phyloP scores from a whole-genome alignment of 805 yeast genomes.

The Starmerella geochares region DNA sequence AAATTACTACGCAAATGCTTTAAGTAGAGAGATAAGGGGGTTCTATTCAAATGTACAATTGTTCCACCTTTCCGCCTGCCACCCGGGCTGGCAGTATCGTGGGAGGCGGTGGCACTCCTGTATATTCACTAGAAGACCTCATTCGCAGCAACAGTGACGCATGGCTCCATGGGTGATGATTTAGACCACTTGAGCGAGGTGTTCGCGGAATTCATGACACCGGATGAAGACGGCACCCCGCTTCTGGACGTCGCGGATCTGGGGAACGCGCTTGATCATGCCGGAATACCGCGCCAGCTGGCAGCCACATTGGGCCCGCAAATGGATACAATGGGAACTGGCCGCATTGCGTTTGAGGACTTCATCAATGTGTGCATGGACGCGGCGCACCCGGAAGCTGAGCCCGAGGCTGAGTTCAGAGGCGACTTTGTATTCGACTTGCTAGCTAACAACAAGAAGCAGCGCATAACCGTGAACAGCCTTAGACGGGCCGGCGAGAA shows the following conservation, averaged over 20 bases:
- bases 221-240: constrained; percentile 27
- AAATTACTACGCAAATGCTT: too few species aligned
- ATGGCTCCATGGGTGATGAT: constrained; percentile 1
- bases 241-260: constrained; percentile 23
- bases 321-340: constrained; percentile 26
- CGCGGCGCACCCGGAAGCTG: constrained; percentile 6
- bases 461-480: constrained; percentile 26
- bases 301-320: constrained; percentile 18
- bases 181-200: constrained; percentile 19
- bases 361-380: constrained; percentile 22
- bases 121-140: neutral
- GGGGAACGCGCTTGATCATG: constrained; percentile 26
- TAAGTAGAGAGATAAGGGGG: too few species aligned
- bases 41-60: too few species aligned
- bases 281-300: constrained; percentile 25
- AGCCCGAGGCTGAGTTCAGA: neutral
- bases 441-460: constrained; percentile 15
- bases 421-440: constrained; percentile 19
- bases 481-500: constrained; percentile 24
- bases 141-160: neutral
- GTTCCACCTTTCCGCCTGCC: too few species aligned
- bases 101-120: neutral
- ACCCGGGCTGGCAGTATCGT: neutral
- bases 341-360: constrained; percentile 28
- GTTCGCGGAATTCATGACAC: constrained; percentile 28